Conservation (phyloP, 495 filamentous ascomycete genomes). For the Hapsidospora chrysogenum region DNA sequence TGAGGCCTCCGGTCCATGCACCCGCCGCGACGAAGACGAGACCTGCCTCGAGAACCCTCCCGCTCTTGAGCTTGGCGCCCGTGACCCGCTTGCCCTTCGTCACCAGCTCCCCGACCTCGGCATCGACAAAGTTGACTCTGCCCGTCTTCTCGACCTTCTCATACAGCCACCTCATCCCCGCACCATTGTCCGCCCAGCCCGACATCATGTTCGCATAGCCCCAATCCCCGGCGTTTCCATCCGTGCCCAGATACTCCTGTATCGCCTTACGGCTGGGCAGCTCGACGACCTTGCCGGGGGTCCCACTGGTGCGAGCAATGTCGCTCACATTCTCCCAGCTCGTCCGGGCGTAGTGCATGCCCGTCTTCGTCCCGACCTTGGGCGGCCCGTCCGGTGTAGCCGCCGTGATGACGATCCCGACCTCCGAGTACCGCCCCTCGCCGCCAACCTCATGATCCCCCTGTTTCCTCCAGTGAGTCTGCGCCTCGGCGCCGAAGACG, state of each 20-base stretch:
- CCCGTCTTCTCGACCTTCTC: conserved; percentile 32
- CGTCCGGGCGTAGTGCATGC: conserved; percentile 45
- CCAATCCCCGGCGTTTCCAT: conserved; percentile 35
- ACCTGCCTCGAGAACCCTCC: conserved; percentile 40
- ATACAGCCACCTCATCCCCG: conserved; percentile 46
- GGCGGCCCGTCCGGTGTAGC: conserved; percentile 17
- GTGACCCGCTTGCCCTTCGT: conserved; percentile 17
- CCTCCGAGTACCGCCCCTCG: conserved; percentile 56
- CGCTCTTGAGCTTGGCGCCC: conserved; percentile 39
- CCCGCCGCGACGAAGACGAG: conserved; percentile 70
- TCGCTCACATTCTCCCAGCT: conserved; percentile 47
- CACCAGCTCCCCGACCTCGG: conserved; percentile 40
- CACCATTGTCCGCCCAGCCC: conserved; percentile 78
- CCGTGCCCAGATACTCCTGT: conserved; percentile 24
- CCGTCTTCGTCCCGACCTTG: conserved; percentile 24
- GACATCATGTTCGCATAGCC: conserved; percentile 71
- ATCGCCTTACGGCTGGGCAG: conserved; percentile 33
- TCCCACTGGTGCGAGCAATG: conserved; percentile 18
- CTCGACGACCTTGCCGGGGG: conserved; percentile 32
- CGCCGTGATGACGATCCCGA: conserved; percentile 54
- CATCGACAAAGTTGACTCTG: conserved; percentile 46
- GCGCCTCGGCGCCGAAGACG: conserved; percentile 47
- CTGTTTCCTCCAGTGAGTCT: conserved; percentile 51
- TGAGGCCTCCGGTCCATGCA: conserved; percentile 61
- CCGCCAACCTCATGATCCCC: conserved; percentile 33